A percentile compares a stretch with the other conserved stretches of the same genome.
phyloP scores from a whole-genome alignment of 768 basidiomycete species.

The Leccinum barrowsii region DNA sequence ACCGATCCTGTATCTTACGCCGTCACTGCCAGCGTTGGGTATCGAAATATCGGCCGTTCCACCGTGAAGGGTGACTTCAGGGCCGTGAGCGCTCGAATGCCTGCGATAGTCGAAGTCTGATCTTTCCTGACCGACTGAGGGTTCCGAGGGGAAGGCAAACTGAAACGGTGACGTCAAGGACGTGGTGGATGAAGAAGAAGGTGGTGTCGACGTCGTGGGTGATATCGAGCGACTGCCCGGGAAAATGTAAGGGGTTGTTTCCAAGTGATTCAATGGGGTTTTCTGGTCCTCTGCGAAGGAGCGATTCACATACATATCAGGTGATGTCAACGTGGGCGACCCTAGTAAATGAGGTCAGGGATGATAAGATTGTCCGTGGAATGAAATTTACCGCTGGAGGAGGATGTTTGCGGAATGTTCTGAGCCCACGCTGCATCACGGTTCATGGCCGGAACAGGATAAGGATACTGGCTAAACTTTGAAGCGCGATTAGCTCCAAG shows the following conservation, averaged over 20 bases:
- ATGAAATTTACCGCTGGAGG: conserved; percentile 29
- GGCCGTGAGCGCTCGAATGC: conserved; percentile 45
- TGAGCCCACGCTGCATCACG: conserved; percentile 31
- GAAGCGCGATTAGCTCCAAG: conserved; percentile 40
- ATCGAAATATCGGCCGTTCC: conserved; percentile 71
- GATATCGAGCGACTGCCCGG: conserved; percentile 70
- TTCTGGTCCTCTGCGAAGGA: conserved; percentile 57
- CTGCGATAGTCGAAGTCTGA: conserved; percentile 67
- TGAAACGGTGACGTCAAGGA: conserved; percentile 65
- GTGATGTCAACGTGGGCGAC: conserved; percentile 50
- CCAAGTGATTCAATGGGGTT: conserved; percentile 45
- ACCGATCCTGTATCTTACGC: conserved; percentile 58
- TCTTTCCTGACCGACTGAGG: conserved; percentile 49
- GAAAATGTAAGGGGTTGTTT: conserved; percentile 57
- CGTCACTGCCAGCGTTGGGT: conserved; percentile 47
- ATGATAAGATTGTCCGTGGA: conserved; percentile 26
- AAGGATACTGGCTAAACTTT: conserved; percentile 53
- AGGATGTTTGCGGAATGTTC: conserved; percentile 29
- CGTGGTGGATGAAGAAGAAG: conserved; percentile 58
- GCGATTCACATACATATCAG: conserved; percentile 48
- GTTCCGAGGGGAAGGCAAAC: conserved; percentile 57
- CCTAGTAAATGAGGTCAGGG: conserved; percentile 43
- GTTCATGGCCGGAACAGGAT: conserved; percentile 35
- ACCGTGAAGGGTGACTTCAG: conserved; percentile 69
- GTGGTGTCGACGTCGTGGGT: conserved; percentile 58